These are phyloP conservation scores for Mercurialis annua DNA, from an alignment of 345 rosid species.

Conservation along the genomic window DNA sequence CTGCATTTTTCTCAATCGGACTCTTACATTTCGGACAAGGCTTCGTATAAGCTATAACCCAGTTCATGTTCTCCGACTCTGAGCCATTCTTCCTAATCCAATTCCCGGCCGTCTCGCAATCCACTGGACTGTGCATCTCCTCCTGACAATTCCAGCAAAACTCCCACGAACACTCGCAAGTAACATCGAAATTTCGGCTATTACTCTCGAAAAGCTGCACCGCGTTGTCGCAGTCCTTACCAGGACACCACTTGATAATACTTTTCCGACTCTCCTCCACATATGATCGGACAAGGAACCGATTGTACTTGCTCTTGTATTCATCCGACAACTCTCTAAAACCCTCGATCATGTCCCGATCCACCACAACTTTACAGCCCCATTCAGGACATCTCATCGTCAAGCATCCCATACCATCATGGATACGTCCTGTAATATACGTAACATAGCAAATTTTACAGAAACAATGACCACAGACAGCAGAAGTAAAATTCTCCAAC, in stretches of 20 bases:
- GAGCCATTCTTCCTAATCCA: conserved; percentile 58
- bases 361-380: conserved; percentile 57
- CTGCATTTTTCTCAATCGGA: conserved; percentile 90
- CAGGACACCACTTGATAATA: conserved; percentile 91
- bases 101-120: conserved; percentile 79
- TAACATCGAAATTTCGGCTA: conserved; percentile 52
- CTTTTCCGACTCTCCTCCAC: conserved; percentile 73
- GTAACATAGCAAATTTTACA: conserved; percentile 79
- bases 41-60: conserved; percentile 91
- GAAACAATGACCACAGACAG: conserved; percentile 88
- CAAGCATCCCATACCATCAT: conserved; percentile 83
- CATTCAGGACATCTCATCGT: conserved; percentile 79
- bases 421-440: conserved; percentile 54
- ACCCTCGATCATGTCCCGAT: conserved; percentile 41
- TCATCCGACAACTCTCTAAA: conserved; percentile 37
- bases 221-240: conserved; percentile 78
- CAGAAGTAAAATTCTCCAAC: conserved; percentile 43
- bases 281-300: conserved; percentile 70
- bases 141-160: conserved; percentile 89
- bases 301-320: conserved; percentile 56
- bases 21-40: conserved; percentile 92
- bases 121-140: conserved; percentile 92
- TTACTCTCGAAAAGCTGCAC: conserved; percentile 60
- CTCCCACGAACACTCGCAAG: too few relatives aligned
- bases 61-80: conserved; percentile 83